phyloP scores from a whole-genome alignment of 768 basidiomycete species.

The Asterophora parasitica region DNA sequence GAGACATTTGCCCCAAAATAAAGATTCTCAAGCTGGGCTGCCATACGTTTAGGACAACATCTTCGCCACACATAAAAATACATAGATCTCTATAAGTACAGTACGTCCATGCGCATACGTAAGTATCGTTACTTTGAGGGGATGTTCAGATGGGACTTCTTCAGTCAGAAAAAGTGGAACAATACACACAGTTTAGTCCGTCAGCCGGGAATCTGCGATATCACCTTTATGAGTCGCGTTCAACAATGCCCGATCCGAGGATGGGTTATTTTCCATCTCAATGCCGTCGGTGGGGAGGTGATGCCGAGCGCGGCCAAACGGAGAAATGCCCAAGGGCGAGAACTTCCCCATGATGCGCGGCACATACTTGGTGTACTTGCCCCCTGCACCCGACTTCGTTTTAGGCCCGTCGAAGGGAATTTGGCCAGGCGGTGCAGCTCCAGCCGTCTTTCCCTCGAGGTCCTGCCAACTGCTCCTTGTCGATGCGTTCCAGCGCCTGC shows the following conservation, averaged over 20 bases:
- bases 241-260: background rate
- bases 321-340: constrained; percentile 2
- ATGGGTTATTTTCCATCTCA: background rate
- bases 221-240: background rate
- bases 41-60: too few relatives aligned
- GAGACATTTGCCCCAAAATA: too few relatives aligned
- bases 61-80: too few relatives aligned
- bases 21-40: too few relatives aligned
- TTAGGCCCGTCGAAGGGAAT: constrained; percentile 1
- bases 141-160: too few relatives aligned
- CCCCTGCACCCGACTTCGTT: background rate
- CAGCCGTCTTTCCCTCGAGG: constrained; percentile 7
- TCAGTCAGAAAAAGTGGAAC: background rate
- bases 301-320: background rate
- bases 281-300: constrained; percentile 5
- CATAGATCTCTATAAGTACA: too few relatives aligned
- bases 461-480: constrained; percentile 5
- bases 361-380: constrained; percentile 7
- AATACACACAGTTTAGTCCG: background rate
- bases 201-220: too few relatives aligned
- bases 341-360: constrained; percentile 5
- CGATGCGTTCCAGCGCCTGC: background rate
- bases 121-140: too few relatives aligned
- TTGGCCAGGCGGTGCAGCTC: background rate
- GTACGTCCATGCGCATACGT: too few relatives aligned